Conservation (phyloP, 257 asterid species). For the Cinchona pubescens region DNA sequence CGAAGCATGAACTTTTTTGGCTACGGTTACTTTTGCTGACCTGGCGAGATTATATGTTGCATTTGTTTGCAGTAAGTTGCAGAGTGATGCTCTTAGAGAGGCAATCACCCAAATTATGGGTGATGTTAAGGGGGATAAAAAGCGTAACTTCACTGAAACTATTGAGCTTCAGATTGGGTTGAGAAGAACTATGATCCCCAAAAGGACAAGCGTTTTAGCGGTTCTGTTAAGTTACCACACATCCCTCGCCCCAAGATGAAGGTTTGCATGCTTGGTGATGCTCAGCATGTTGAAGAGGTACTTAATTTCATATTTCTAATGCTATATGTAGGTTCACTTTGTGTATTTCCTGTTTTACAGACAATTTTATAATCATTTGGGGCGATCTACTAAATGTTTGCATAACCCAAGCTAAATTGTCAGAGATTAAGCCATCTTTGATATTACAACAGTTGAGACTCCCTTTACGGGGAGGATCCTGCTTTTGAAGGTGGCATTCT, state of each 20-base stretch:
- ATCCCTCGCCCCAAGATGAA: slow-evolving; percentile 41
- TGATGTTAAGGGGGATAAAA: slow-evolving; percentile 22
- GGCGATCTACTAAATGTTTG: background rate
- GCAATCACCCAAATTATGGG: slow-evolving; percentile 20
- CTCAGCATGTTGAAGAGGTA: slow-evolving; percentile 36
- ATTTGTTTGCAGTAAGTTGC: slow-evolving; percentile 29
- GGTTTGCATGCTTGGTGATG: slow-evolving; percentile 42
- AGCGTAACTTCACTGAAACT: slow-evolving; percentile 25
- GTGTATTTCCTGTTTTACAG: background rate
- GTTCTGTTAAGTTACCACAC: slow-evolving; percentile 36
- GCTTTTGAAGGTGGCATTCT: slow-evolving; percentile 35
- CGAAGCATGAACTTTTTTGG: background rate
- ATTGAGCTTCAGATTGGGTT: slow-evolving; percentile 34
- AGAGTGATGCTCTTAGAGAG: slow-evolving; percentile 36
- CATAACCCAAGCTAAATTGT: slow-evolving; percentile 13
- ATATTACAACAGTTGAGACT: slow-evolving; percentile 13
- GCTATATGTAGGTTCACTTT: background rate
- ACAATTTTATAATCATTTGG: slow-evolving; percentile 2
- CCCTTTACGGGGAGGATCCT: slow-evolving; percentile 13
- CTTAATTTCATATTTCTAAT: background rate
- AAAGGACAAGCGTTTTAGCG: slow-evolving; percentile 36
- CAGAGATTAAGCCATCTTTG: slow-evolving; percentile 15
- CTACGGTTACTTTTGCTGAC: background rate
- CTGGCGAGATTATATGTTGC: background rate
- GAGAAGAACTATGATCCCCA: slow-evolving; percentile 36